These are phyloP conservation scores for Podila minutissima DNA, from an alignment of 192 early-diverging fungal genomes.

Conservation along the genomic window DNA sequence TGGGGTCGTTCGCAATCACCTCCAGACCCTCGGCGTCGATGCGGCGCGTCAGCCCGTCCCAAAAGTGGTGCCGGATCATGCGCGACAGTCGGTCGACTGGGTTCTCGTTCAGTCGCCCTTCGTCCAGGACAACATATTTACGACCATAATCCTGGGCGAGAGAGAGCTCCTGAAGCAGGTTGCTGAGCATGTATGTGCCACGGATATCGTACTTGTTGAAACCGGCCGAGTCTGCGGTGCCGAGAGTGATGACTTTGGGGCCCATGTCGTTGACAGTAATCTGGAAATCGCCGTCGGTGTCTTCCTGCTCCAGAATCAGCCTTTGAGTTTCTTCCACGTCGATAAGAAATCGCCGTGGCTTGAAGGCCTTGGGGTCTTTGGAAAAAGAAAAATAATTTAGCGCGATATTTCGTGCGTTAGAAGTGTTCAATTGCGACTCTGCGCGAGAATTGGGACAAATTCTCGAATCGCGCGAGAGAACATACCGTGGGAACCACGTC, in stretches of 20 bases:
- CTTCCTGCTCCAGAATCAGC: slow-evolving; percentile 89
- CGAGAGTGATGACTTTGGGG: slow-evolving; percentile 88
- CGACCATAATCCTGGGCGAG: slow-evolving; percentile 89
- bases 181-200: slow-evolving; percentile 95
- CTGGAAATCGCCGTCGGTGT: slow-evolving; percentile 94
- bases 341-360: slow-evolving; percentile 84
- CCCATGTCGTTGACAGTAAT: slow-evolving; percentile 94
- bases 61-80: slow-evolving; percentile 93
- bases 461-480: not conserved
- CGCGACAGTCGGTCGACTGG: slow-evolving; percentile 90
- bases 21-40: slow-evolving; percentile 91
- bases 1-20: slow-evolving; percentile 91
- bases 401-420: no score
- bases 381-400: not conserved
- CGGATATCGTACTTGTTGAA: slow-evolving; percentile 90
- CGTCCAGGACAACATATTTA: slow-evolving; percentile 88
- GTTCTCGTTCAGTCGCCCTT: slow-evolving; percentile 92
- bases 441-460: no score
- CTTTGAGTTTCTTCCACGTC: slow-evolving; percentile 87
- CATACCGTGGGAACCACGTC: slow-evolving; percentile 63
- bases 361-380: slow-evolving; percentile 66
- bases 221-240: slow-evolving; percentile 87
- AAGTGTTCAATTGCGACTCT: no score
- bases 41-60: slow-evolving; percentile 93
- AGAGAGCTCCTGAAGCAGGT: slow-evolving; percentile 94